Conservation (phyloP, 1,139 yeast species). For the Chernovozyma sophiae-reginae region DNA sequence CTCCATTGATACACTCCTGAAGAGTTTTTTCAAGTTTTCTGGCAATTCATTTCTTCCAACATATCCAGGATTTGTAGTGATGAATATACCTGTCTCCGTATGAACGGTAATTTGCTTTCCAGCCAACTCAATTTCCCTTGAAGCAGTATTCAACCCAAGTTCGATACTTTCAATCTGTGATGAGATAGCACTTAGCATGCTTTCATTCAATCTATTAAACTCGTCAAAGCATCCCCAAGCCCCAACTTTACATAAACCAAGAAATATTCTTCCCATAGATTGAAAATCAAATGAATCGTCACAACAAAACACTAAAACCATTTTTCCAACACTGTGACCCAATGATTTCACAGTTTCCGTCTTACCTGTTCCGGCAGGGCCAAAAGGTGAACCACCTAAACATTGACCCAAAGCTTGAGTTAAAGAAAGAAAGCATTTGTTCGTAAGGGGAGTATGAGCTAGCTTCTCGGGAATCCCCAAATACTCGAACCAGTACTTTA, state of each 20-base stretch:
- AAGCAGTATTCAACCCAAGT: conserved; percentile 32
- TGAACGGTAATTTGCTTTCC: conserved; percentile 44
- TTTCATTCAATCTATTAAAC: conserved; percentile 74
- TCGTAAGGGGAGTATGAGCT: conserved; percentile 74
- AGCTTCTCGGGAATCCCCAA: conserved; percentile 71
- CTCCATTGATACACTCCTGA: conserved; percentile 72
- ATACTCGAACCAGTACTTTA: conserved; percentile 77
- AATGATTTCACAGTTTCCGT: conserved; percentile 88
- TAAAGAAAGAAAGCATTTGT: conserved; percentile 63
- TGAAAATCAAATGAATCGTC: conserved; percentile 85
- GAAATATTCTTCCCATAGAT: conserved; percentile 71
- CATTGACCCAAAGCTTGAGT: conserved; percentile 69
- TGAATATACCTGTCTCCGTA: conserved; percentile 66
- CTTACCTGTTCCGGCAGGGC: conserved; percentile 98
- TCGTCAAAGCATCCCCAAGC: conserved; percentile 98
- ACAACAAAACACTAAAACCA: conserved; percentile 85
- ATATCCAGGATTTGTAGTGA: conserved; percentile 91
- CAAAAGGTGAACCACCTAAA: conserved; percentile 89
- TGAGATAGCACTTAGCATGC: conserved; percentile 78
- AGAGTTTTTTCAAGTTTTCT: conserved; percentile 77
- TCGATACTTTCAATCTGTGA: conserved; percentile 78
- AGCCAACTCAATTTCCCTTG: conserved; percentile 40
- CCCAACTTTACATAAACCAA: conserved; percentile 84
- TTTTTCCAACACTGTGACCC: conserved; percentile 74
- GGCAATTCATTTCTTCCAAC: conserved; percentile 82